phyloP scores from a whole-genome alignment of 2,329 filamentous ascomycete species.

The Botryotinia narcissicola region DNA sequence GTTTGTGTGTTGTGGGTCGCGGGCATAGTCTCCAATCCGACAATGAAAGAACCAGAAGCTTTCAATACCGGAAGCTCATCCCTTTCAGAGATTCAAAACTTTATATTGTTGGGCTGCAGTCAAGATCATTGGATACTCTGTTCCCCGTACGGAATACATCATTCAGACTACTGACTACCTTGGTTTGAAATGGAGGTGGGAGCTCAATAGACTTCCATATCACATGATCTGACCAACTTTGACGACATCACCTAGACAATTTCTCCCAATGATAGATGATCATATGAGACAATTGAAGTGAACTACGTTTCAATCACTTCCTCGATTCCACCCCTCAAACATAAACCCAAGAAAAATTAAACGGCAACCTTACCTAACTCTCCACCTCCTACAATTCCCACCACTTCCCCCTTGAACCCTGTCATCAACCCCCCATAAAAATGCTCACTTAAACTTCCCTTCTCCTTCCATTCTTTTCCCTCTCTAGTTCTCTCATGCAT shows the following conservation, averaged over 20 bases:
- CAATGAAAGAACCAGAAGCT: neutral
- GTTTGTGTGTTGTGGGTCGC: neutral
- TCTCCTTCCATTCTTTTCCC: conserved; percentile 30
- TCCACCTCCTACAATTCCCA: conserved; percentile 36
- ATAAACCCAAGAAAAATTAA: neutral
- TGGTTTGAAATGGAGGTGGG: neutral
- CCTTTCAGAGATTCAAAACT: too few relatives aligned
- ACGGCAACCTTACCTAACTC: conserved; percentile 28
- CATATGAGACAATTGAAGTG: neutral
- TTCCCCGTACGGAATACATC: neutral
- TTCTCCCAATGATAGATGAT: too few relatives aligned
- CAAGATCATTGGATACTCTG: neutral
- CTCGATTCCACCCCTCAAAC: neutral
- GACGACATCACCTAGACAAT: neutral
- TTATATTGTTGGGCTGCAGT: too few relatives aligned
- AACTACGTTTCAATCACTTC: neutral
- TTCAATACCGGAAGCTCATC: neutral
- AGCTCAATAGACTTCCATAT: too few relatives aligned
- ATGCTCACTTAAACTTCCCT: conserved; percentile 31
- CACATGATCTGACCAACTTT: neutral
- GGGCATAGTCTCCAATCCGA: neutral
- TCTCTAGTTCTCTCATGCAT: conserved; percentile 35
- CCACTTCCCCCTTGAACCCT: conserved; percentile 30
- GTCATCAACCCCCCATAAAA: conserved; percentile 28
- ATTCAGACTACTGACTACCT: neutral